Evolutionary conservation across 768 basidiomycete species (phyloP).

Genomic region (Kockovaella imperatae): DNA sequence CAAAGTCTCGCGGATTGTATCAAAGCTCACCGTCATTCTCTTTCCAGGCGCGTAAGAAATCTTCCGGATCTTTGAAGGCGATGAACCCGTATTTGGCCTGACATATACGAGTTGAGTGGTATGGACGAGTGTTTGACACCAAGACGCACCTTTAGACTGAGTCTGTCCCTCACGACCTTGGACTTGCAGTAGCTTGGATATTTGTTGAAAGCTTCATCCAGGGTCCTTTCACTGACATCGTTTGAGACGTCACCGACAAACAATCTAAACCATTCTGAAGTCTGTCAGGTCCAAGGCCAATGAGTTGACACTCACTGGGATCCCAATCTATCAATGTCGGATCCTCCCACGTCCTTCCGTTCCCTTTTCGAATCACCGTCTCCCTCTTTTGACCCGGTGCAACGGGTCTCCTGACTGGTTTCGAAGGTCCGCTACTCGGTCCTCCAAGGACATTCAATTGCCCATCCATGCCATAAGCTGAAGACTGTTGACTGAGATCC

Average conservation of each 20-base stretch:
- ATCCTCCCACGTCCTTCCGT: slow-evolving; percentile 96
- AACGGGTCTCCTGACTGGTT: no score
- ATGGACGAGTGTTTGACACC: not conserved
- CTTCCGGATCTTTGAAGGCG: slow-evolving; percentile 95
- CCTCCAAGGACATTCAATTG: slow-evolving; percentile 17
- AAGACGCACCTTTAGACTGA: slow-evolving; percentile 74
- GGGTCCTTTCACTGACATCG: slow-evolving; percentile 91
- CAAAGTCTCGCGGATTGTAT: not conserved
- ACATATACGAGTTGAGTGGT: not conserved
- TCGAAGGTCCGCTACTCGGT: slow-evolving; percentile 3
- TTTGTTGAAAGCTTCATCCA: slow-evolving; percentile 85
- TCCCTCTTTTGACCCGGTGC: slow-evolving; percentile 55
- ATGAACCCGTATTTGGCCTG: slow-evolving; percentile 97
- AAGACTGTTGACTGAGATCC: slow-evolving; percentile 26
- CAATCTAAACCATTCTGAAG: slow-evolving; percentile 84
- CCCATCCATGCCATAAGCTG: slow-evolving; percentile 4
- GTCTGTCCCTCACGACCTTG: slow-evolving; percentile 84
- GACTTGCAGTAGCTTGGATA: slow-evolving; percentile 91
- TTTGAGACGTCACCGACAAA: slow-evolving; percentile 98
- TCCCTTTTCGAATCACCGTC: slow-evolving; percentile 91
- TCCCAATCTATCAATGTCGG: slow-evolving; percentile 96
- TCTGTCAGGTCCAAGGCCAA: not conserved
- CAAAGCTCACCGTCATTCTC: slow-evolving; percentile 90
- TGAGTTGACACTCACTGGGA: slow-evolving; percentile 59
- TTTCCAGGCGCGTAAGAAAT: slow-evolving; percentile 97